Percentiles rank a stretch among this genome's conserved stretches.
These are phyloP conservation scores for Gymnopus androsaceus DNA, from an alignment of 1,284 basidiomycete species.

Conservation along the genomic window DNA sequence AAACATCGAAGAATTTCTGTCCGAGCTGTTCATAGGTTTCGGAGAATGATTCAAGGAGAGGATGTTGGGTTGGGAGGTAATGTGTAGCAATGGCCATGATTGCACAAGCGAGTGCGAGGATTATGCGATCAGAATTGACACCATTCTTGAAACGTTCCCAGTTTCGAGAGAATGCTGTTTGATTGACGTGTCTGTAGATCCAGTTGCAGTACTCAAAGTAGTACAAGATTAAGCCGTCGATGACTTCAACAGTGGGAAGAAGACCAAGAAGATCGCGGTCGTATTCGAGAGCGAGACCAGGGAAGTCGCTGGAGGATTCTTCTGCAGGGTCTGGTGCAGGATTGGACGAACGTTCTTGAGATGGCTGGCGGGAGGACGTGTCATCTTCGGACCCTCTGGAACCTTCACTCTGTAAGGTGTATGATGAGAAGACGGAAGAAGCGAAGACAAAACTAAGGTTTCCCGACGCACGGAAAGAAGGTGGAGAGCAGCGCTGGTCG, in stretches of 20 bases:
- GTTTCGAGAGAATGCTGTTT: conserved; percentile 55
- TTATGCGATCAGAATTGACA: conserved; percentile 62
- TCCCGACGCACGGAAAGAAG: conserved; percentile 54
- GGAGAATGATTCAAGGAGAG: conserved; percentile 49
- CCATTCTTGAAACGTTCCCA: conserved; percentile 76
- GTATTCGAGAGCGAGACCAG: conserved; percentile 54
- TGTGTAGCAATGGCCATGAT: conserved; percentile 71
- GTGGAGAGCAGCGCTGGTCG: conserved; percentile 70
- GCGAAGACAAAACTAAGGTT: conserved; percentile 16
- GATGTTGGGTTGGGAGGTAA: conserved; percentile 69
- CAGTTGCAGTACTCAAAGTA: conserved; percentile 86
- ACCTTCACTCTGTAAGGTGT: conserved; percentile 40
- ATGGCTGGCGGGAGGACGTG: conserved; percentile 48
- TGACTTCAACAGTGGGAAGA: conserved; percentile 63
- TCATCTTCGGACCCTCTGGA: conserved; percentile 49
- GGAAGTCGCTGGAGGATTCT: conserved; percentile 41
- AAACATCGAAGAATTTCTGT: conserved; percentile 65
- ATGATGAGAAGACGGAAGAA: conserved; percentile 15
- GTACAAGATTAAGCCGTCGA: conserved; percentile 70
- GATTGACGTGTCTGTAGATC: conserved; percentile 78
- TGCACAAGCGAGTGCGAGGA: conserved; percentile 68
- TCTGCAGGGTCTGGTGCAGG: conserved; percentile 11
- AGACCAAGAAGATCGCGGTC: conserved; percentile 69
- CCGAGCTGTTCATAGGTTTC: conserved; percentile 60
- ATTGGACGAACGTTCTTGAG: conserved; percentile 37